Percentiles rank a stretch among this genome's conserved stretches.
phyloP scores from a whole-genome alignment of 1,284 basidiomycete genomes.

The Heterobasidion annosum region DNA sequence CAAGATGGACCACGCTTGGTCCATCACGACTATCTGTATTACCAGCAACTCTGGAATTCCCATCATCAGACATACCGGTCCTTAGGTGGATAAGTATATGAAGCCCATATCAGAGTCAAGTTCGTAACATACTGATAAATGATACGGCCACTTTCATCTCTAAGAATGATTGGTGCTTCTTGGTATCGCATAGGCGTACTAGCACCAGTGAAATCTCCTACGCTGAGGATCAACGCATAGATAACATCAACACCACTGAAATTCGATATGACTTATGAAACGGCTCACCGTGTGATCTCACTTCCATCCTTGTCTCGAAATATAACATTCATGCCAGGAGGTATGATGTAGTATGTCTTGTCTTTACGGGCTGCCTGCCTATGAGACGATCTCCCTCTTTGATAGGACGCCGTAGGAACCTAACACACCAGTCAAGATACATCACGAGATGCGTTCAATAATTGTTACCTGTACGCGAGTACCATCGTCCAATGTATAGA shows the following conservation, averaged over 20 bases:
- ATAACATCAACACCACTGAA: background rate
- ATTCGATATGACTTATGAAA: background rate
- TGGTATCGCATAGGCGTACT: constrained; percentile 13
- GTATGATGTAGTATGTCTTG: constrained; percentile 53
- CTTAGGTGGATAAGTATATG: constrained; percentile 1
- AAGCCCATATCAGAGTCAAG: background rate
- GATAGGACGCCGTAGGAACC: constrained; percentile 7
- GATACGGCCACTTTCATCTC: constrained; percentile 39
- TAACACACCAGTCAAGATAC: background rate
- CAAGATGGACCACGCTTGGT: constrained; percentile 12
- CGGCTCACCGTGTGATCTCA: constrained; percentile 49
- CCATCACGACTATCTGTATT: constrained; percentile 3
- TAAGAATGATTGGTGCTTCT: constrained; percentile 32
- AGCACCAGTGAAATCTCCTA: constrained; percentile 30
- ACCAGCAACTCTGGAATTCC: constrained; percentile 4
- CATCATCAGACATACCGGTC: constrained; percentile 8
- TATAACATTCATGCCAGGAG: constrained; percentile 55
- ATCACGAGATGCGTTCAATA: background rate
- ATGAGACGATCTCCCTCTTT: constrained; percentile 15
- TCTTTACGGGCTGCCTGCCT: constrained; percentile 16
- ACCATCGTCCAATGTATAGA: constrained; percentile 8
- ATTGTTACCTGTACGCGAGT: constrained; percentile 7
- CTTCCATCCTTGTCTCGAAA: constrained; percentile 61
- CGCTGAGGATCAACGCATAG: constrained; percentile 19
- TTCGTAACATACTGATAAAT: constrained; percentile 30